These are phyloP conservation scores for Pichia sporocuriosa DNA, from an alignment of 805 yeast species.

Conservation along the genomic window DNA sequence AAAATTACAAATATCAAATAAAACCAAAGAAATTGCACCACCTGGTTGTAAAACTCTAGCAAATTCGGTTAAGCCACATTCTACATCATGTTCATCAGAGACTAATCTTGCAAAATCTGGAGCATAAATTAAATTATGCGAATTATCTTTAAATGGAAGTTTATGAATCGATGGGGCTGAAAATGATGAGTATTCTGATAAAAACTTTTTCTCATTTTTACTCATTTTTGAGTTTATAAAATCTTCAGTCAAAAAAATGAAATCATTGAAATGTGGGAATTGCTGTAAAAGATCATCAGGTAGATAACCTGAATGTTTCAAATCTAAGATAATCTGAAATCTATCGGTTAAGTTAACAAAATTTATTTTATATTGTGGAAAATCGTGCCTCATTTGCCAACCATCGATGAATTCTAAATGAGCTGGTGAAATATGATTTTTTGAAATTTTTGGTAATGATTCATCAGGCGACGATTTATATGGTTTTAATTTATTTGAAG, in stretches of 20 bases:
- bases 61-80: slow-evolving; percentile 22
- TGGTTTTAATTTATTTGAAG: slow-evolving; percentile 24
- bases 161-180: slow-evolving; percentile 20
- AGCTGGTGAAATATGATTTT: slow-evolving; percentile 21
- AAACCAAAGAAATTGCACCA: slow-evolving; percentile 25
- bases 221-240: slow-evolving; percentile 18
- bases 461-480: slow-evolving; percentile 9
- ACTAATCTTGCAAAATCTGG: slow-evolving; percentile 23
- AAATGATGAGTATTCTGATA: slow-evolving; percentile 28
- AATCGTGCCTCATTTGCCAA: slow-evolving; percentile 29
- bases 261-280: slow-evolving; percentile 21
- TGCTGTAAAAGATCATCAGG: slow-evolving; percentile 11
- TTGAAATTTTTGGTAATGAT: slow-evolving; percentile 9
- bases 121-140: slow-evolving; percentile 26
- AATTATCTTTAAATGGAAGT: slow-evolving; percentile 23
- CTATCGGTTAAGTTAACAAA: slow-evolving; percentile 22
- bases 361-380: slow-evolving; percentile 23
- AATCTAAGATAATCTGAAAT: slow-evolving; percentile 20
- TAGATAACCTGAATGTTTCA: slow-evolving; percentile 20
- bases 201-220: slow-evolving; percentile 21
- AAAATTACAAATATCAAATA: slow-evolving; percentile 23
- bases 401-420: slow-evolving; percentile 29
- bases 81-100: slow-evolving; percentile 17
- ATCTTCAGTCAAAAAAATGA: slow-evolving; percentile 16
- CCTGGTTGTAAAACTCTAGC: slow-evolving; percentile 26